These are phyloP conservation scores for Aschersonia sp. DNA, from an alignment of 2,329 filamentous ascomycete species.

Conservation along the genomic window DNA sequence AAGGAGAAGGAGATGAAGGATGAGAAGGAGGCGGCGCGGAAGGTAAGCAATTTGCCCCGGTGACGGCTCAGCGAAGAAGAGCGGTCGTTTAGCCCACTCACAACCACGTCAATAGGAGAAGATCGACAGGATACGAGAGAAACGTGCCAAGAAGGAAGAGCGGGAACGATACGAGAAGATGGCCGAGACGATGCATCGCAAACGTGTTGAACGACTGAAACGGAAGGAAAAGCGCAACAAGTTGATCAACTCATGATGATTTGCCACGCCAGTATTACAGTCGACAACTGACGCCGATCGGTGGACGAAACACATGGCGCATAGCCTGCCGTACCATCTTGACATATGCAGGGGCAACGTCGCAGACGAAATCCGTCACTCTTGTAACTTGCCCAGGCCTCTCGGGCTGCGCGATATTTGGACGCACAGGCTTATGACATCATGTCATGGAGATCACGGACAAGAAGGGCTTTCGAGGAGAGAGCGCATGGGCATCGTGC, in stretches of 20 bases:
- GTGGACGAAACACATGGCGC: too few relatives aligned
- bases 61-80: neutral
- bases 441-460: too few relatives aligned
- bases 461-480: too few relatives aligned
- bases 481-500: too few relatives aligned
- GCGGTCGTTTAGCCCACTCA: neutral
- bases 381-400: too few relatives aligned
- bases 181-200: slow-evolving; percentile 95
- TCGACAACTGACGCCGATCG: too few relatives aligned
- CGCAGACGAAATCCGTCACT: too few relatives aligned
- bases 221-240: slow-evolving; percentile 95
- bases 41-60: slow-evolving; percentile 38
- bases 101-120: slow-evolving; percentile 38
- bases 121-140: slow-evolving; percentile 70
- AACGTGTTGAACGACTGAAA: slow-evolving; percentile 84
- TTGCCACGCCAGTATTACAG: too few relatives aligned
- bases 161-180: slow-evolving; percentile 85
- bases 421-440: too few relatives aligned
- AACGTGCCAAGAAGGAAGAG: slow-evolving; percentile 78
- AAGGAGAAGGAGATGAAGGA: slow-evolving; percentile 93
- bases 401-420: too few relatives aligned
- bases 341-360: too few relatives aligned
- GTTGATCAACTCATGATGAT: slow-evolving; percentile 46
- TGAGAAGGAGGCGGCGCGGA: slow-evolving; percentile 79
- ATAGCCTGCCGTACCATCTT: too few relatives aligned